Evolutionary conservation across 1,139 yeast species (phyloP), one percentile per base, ranked within the genome.

Genomic region (Yamadazyma pseudoaaseri): DNA sequence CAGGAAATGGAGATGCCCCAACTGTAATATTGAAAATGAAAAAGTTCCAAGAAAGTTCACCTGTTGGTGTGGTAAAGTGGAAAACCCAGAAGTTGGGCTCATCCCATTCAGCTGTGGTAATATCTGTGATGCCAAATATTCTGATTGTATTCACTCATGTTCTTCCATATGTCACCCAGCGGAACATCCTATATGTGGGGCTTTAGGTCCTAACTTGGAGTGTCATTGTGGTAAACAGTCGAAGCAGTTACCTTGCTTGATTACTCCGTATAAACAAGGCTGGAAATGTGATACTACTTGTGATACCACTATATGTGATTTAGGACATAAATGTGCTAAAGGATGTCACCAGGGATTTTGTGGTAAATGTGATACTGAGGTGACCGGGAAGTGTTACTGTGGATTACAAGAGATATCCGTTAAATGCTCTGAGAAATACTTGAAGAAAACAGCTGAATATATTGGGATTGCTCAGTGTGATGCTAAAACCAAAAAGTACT

Each of bases 101-200:
- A 62, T 76, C 39, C 96, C 97, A 0, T 94, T 89, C 48, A 81
- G 94, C 37, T 90, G 97, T 67, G 96, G 96, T 5, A 89, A 84
- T 56, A 70, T 87, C 1, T 89, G 97, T 61, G 73, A 73, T 34
- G 62, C 63, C 14, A 62, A 67, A 33, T 63, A 81, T 36, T 62
- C 61, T 14, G 65, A 73, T 6, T 86, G 96, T 56, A 73, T 81
- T 1, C 97, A 89, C 54, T 74, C 79, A 4, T 89, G 97, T 53
- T 62, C 86, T 3, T 62, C 79, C 7, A 70, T 73, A 13, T 89
- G 97, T 53, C 97, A 89, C 54, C 92, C 96, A 1, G 97, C 96
- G 0, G 84, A 89, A 3, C 97, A 90, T 56, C 81, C 87, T 0
- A 66, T 69, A 16, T 89, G 97, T 63, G 82, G 86, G 16, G 86